Base-by-base conservation (phyloP, 768 basidiomycete genomes). In the Leccinum broughii region DNA sequence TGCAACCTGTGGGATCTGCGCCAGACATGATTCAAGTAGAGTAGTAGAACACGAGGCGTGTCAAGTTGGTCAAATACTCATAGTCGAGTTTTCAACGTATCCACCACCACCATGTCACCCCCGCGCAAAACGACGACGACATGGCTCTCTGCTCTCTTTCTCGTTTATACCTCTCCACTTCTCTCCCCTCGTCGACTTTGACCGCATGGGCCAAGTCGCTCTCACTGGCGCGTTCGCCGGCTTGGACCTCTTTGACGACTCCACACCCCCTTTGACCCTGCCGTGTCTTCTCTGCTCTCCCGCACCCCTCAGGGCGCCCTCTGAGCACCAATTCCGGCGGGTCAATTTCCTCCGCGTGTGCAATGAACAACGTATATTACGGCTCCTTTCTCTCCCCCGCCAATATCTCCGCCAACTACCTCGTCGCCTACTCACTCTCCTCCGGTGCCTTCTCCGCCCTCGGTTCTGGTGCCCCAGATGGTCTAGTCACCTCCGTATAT, bases 171-270 rank as follows among this genome's bases (percentile, higher is more conserved):
- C 58, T 51, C 22, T 70, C 69, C 61, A 81, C 81, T 8, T 72
- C 79, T 6, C 75, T 85, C 86, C 85, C 6, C 76, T 78, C 61
- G 79, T 90, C 67, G 89, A 91, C 74, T 89, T 86, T 68, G 76
- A 80, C 66, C 87, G 89, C 56, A 95, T 99, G 92, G 96, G 96
- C 64, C 87, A 82, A 56, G 94, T 98, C 54, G 94, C 87, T 58
- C 81, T 98, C 46, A 87, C 88, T 28, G 96, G 96, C 59, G 81
- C 90, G 37, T 99, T 98, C 70, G 83, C 89, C 24, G 96, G 95
- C 50, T 78, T 99, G 62, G 89, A 89, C 70, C 69, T 95, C 59
- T 87, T 89, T 80, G 77, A 85, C 69, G 83, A 77, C 61, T 83
- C 77, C 59, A 73, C 84, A 34, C 66, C 82, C 52, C 85, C 35